phyloP scores from a whole-genome alignment of 225 moss, liverwort and hornwort species.

The Physcomitrellopsis africana region DNA sequence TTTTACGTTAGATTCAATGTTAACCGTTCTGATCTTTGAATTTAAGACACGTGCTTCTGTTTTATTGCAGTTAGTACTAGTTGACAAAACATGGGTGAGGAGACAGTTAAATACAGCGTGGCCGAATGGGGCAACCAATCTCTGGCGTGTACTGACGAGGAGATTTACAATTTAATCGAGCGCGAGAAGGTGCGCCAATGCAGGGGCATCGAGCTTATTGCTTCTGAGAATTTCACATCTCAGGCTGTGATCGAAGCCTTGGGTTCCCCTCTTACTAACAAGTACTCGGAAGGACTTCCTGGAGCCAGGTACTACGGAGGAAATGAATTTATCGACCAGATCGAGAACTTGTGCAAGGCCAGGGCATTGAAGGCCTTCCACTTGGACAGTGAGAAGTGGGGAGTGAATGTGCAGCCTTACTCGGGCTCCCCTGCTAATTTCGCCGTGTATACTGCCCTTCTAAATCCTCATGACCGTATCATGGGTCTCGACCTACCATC shows the following conservation, averaged over 20 bases:
- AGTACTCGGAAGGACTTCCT: constrained; percentile 65
- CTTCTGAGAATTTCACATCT: constrained; percentile 66
- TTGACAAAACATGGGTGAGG: constrained; percentile 39
- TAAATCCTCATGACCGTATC: constrained; percentile 73
- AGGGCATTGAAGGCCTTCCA: constrained; percentile 64
- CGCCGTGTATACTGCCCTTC: constrained; percentile 66
- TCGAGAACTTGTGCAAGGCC: constrained; percentile 62
- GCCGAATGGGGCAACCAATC: constrained; percentile 58
- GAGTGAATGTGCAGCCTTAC: constrained; percentile 74
- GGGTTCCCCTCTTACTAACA: constrained; percentile 61
- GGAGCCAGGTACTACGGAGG: constrained; percentile 69
- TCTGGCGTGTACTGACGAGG: constrained; percentile 49
- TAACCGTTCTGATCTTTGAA: too few species aligned
- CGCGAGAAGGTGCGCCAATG: constrained; percentile 70
- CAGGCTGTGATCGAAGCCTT: constrained; percentile 67
- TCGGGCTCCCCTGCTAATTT: constrained; percentile 71
- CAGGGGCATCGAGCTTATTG: constrained; percentile 66
- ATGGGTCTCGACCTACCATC: constrained; percentile 69
- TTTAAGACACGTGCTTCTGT: too few species aligned
- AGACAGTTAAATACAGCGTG: constrained; percentile 33
- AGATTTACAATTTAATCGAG: constrained; percentile 67
- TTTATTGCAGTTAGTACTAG: too few species aligned
- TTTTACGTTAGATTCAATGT: too few species aligned
- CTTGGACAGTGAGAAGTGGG: constrained; percentile 53
- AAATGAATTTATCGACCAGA: constrained; percentile 71